Evolutionary conservation across 139 green algal genomes (phyloP), one percentile per base, ranked within the genome.

Genomic region (Edaphochlamys debaryana): DNA sequence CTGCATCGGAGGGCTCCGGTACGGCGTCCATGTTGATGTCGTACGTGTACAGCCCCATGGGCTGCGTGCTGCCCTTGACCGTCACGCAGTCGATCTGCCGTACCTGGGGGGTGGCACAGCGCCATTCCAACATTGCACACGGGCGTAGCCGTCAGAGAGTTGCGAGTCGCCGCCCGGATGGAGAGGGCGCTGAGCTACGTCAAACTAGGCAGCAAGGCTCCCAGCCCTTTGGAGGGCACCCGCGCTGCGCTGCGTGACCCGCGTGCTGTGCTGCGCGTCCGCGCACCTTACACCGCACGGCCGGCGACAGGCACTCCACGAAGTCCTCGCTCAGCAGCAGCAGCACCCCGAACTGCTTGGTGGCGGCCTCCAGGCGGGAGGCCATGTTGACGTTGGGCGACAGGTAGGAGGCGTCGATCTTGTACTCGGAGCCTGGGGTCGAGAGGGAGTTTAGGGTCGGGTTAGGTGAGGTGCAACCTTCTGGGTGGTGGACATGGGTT

Each of bases 351-450:
- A 98, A 99, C 93, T 98, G 95, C 90, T 98, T 99, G 36, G 96
- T 99, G 74, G 96, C 96, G 0, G 96, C 95, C 85, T 99, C 97
- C 71, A 99, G 92, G 17, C 97, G 89, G 19, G 92, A 94, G 7
- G 96, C 95, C 92, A 99, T 98, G 93, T 99, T 99, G 64, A 99
- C 97, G 86, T 99, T 97, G 45, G 97, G 97, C 3, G 94, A 98
- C 45, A 99, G 90, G 87, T 99, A 99, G 52, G 91, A 96, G 11
- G 96, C 95, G 74, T 99, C 97, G 42, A 99, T 95, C 92, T 99
- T 99, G 94, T 98, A 95, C 84, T 96, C 93, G 27, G 92, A 97
- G 27, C 96, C 89, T 93, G 85, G 1, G 25, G 42, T 27, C 11
- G 17, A 22, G 30, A 58, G 36, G 73, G 56, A 15, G 56, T 67